Evolutionary conservation across 192 early-diverging fungal genomes (phyloP), one percentile per base, ranked within the genome.

Genomic region (Phycomyces nitens): DNA sequence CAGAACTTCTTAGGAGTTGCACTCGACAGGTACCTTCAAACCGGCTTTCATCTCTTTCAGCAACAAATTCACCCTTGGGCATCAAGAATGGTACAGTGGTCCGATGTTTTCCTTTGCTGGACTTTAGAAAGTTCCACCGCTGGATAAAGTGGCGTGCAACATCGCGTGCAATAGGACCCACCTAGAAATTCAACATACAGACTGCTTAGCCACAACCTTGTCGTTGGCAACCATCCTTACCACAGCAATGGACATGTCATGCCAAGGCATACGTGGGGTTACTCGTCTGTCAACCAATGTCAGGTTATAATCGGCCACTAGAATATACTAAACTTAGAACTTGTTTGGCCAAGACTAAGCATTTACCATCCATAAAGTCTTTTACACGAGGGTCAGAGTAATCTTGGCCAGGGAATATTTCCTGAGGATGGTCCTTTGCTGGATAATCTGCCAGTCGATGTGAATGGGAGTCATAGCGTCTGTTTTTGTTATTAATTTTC

Each of bases 301-400:
- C 3, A 44, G 12, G 15, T 55, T 42, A 55, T 60, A 67, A 2
- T 68, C 21, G 5, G 27, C 15, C 21, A 76, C 74, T 76, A 64
- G 9, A n/a, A 66, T n/a, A n/a, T n/a, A n/a, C n/a, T n/a, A n/a
- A n/a, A n/a, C 18, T 57, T 22, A 44, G n/a, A 50, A 34, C 15
- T 11, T 52, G 3, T 0, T 24, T 5, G 16, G 41, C 12, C 1
- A 8, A 39, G 5, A 24, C 43, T 14, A 39, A 29, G 20, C 23
- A 2, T 23, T 58, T 77, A 84, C 83, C 79, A 70, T 81, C 73
- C 1, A 49, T 7, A 66, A 85, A 85, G 74, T 96, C 94, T 57
- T 89, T 88, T 64, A 93, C 83, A 18, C 94, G 87, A 27, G 94
- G 89, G 65, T 96, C 94, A 59, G 86, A 88, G 73, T 91, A 96